These are phyloP conservation scores for Ramaria rubella DNA, from an alignment of 768 basidiomycete genomes.

Conservation along the genomic window DNA sequence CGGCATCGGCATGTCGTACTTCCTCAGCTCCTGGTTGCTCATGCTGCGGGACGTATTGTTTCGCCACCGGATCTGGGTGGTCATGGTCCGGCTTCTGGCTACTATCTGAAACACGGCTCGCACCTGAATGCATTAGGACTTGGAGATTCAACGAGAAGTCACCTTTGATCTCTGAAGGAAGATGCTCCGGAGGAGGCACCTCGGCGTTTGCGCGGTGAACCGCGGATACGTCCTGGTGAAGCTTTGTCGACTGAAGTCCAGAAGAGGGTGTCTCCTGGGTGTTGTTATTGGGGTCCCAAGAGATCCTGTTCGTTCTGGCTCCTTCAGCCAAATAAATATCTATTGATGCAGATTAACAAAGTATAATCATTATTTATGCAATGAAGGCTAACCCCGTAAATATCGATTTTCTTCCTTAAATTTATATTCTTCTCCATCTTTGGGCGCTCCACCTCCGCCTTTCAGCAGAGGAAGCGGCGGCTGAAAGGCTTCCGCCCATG, in stretches of 20 bases:
- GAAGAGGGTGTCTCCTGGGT: not conserved
- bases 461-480: conserved; percentile 39
- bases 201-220: no score
- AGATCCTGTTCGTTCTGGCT: not conserved
- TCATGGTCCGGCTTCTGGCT: not conserved
- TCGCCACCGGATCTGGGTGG: conserved; percentile 4
- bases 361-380: not conserved
- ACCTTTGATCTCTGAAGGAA: no score
- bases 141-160: no score
- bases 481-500: conserved; percentile 45
- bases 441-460: conserved; percentile 22
- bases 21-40: conserved; percentile 1
- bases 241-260: not conserved
- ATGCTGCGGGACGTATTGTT: not conserved
- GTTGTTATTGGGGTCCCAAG: not conserved
- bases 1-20: not conserved
- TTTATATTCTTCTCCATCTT: conserved; percentile 32
- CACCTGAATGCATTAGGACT: no score
- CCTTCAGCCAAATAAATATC: conserved; percentile 6
- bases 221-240: no score
- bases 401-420: conserved; percentile 31
- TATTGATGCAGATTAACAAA: not conserved
- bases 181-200: no score
- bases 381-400: conserved; percentile 13
- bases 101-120: no score